Base-by-base conservation (phyloP, 2,329 filamentous ascomycete species). In the Pseudonectria buxi region DNA sequence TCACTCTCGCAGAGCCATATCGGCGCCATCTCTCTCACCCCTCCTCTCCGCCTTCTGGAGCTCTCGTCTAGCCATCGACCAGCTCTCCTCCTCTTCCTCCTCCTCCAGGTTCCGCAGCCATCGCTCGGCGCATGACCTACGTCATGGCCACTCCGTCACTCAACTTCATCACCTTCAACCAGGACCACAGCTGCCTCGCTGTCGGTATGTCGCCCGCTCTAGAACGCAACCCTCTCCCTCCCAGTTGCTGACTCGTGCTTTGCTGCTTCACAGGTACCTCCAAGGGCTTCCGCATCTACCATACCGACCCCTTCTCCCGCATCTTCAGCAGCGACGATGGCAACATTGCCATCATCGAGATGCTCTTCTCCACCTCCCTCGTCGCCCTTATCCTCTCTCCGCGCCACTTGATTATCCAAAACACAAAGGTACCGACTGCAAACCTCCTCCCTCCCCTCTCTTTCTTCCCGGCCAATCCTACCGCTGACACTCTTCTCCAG, bases 141-240 rank as follows among this genome's bases (percentile, higher is more conserved):
- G 68, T 50, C 41, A 86, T 86, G 81, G 67, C 80, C 45, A 72
- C 58, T 46, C 81, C 83, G 60, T 68, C 79, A 32, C 87, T 96
- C 70, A 98, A 98, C 65, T 98, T 94, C 67, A 87, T 98, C 54
- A 95, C 90, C 28, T 98, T 96, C 67, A 98, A 98, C 65, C 92
- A 98, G 71, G 92, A 98, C 71, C 88, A 95, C 69, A 94, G 86
- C 74, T 90, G 90, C 63, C 74, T 98, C 47, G 90, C 90, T 68
- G 89, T 98, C 51, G 90, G 87, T 88, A 71, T 57, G 81, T 64
- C 37, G 14, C 22, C 35, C 35, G 15, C 35, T 28, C 25, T 30
- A 37, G 24, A 18, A 28, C 27, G 43, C 36, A 37, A 39, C 33
- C 24, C 28, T 30, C 14, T n/a, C 24, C 18, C 32, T 26, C 32